Conservation (phyloP, 108 stramenopile genomes). For the Skeletonema grethae region DNA sequence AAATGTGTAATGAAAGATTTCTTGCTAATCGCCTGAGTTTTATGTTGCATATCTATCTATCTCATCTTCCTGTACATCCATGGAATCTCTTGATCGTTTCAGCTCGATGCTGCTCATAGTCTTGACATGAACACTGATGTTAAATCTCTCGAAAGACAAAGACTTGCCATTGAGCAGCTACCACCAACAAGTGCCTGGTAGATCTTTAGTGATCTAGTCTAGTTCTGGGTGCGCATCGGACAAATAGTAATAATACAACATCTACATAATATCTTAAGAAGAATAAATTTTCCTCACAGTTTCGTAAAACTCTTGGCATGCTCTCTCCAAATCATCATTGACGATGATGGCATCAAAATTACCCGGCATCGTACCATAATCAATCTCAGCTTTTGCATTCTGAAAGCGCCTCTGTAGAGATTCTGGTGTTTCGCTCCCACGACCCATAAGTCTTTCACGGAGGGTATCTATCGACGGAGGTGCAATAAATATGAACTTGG, state of each 20-base stretch:
- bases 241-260: neutral
- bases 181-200: too few relatives aligned
- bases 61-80: too few relatives aligned
- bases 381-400: constrained; percentile 88
- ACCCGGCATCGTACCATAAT: constrained; percentile 66
- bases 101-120: too few relatives aligned
- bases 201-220: too few relatives aligned
- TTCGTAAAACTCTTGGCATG: constrained; percentile 53
- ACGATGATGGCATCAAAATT: constrained; percentile 83
- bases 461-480: constrained; percentile 89
- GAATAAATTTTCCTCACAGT: constrained; percentile 50
- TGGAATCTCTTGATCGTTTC: too few relatives aligned
- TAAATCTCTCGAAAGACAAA: too few relatives aligned
- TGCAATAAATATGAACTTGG: constrained; percentile 92
- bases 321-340: constrained; percentile 86
- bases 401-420: constrained; percentile 64
- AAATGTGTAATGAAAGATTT: neutral
- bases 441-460: constrained; percentile 66
- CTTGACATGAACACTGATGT: too few relatives aligned
- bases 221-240: too few relatives aligned
- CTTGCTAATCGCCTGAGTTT: too few relatives aligned
- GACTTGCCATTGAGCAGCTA: too few relatives aligned
- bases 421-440: constrained; percentile 91
- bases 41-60: too few relatives aligned
- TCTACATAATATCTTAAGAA: neutral